Conservation (phyloP, 495 filamentous ascomycete species). For the Aeminium ludgeri region DNA sequence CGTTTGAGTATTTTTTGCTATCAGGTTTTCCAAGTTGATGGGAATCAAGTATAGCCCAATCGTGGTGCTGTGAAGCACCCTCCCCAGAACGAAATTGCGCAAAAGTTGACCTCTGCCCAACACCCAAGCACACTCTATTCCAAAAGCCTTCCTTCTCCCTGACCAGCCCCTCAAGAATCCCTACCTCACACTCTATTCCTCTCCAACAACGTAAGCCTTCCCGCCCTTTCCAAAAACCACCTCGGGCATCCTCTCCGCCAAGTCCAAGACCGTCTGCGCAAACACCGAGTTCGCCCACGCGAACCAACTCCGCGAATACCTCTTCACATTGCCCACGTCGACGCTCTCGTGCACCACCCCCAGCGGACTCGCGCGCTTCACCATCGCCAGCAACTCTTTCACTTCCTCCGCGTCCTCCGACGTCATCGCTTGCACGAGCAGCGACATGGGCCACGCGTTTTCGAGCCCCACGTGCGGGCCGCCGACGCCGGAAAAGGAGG, state of each 20-base stretch:
- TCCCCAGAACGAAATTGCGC: too few species aligned
- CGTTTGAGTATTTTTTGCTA: too few species aligned
- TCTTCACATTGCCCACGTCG: conserved; percentile 53
- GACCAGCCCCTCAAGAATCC: too few species aligned
- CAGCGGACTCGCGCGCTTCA: conserved; percentile 52
- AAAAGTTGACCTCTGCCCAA: too few species aligned
- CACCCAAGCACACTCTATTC: too few species aligned
- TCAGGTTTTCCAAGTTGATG: too few species aligned
- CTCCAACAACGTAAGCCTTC: conserved; percentile 21
- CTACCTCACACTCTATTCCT: too few species aligned
- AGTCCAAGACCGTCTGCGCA: conserved; percentile 78
- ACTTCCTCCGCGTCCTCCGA: conserved; percentile 81
- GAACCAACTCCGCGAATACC: conserved; percentile 85
- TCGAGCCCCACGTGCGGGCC: conserved; percentile 67
- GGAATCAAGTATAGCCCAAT: too few species aligned
- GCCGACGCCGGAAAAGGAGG: conserved; percentile 74
- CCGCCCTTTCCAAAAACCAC: conserved; percentile 56
- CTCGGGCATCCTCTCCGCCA: conserved; percentile 72
- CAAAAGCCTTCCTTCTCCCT: too few species aligned
- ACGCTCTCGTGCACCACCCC: conserved; percentile 88
- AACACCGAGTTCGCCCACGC: conserved; percentile 97
- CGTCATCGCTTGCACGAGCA: conserved; percentile 81
- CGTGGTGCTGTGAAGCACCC: too few species aligned
- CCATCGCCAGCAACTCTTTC: conserved; percentile 45
- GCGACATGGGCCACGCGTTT: conserved; percentile 95